Evolutionary conservation across 169 alveolate genomes (phyloP), one percentile per base, ranked within the genome.

Genomic region (Perkinsus olseni): DNA sequence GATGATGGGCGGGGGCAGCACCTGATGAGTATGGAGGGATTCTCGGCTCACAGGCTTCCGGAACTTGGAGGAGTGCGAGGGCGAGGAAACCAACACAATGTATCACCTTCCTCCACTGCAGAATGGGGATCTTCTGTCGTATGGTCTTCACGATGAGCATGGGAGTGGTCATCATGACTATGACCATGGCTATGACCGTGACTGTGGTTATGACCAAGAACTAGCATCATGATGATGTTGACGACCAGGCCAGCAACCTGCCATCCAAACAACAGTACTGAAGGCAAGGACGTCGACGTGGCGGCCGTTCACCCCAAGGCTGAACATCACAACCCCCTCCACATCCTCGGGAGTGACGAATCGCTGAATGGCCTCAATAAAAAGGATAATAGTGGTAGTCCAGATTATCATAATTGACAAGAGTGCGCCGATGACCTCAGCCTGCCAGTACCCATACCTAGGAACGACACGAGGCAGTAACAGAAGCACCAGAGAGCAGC

Each of bases 401-500:
- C 99, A 98, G 34, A 98, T 96, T 38, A 98, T 92, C 8, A 96
- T 91, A 11, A 98, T 96, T 92, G 98, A 96, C 21, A 97, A 95
- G 38, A 96, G 74, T 11, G 99, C 98, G 39, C 99, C 99, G 36
- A 98, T 93, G 51, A 98, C 96, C 94, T 98, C 99, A 20, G 99
- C 97, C 94, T 98, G 93, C 48, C 97, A 96, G 92, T 95, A 97
- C 0, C 99, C 99, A 93, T 93, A 97, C 1, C 82, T 62, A n/a
- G 82, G 50, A 40, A 11, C 50, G 21, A 40, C 21, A 3, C 50
- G 50, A 6, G 3, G 31, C 82, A 62, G 82, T 45, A 45, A 6
- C 17, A n/a, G n/a, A n/a, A n/a, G 6, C 62, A 45, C 62, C 17
- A 45, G 17, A 45, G 62, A 6, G 17, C 62, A 24, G 34, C 82